Conservation (phyloP, 768 basidiomycete genomes). For the Phaeolepiota aurea region DNA sequence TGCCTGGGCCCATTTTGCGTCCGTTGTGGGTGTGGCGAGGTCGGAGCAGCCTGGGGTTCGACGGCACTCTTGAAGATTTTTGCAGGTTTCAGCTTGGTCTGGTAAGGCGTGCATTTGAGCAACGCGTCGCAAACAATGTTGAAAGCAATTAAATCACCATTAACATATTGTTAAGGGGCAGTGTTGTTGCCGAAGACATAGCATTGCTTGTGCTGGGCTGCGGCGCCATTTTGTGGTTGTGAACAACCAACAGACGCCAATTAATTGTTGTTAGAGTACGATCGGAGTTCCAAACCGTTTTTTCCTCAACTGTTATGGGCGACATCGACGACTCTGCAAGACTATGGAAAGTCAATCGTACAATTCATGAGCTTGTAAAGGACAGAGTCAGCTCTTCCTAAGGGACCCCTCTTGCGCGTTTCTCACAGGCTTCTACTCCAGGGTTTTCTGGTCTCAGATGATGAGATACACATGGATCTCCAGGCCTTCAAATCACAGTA, state of each 20-base stretch:
- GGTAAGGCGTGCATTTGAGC: conserved; percentile 3
- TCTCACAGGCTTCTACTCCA: conserved; percentile 25
- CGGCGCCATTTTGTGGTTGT: conserved; percentile 27
- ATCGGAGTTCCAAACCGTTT: conserved; percentile 54
- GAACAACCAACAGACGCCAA: neutral
- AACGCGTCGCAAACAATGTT: conserved; percentile 1
- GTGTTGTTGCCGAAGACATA: conserved; percentile 21
- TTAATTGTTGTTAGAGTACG: conserved; percentile 3
- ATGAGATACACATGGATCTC: conserved; percentile 88
- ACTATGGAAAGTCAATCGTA: conserved; percentile 94
- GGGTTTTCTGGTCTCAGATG: conserved; percentile 92
- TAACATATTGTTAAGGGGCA: conserved; percentile 36
- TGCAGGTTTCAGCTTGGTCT: conserved; percentile 79
- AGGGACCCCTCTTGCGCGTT: conserved; percentile 7
- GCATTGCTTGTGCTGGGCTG: conserved; percentile 30
- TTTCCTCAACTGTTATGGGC: conserved; percentile 37
- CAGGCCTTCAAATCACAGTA: conserved; percentile 67
- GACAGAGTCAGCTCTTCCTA: conserved; percentile 64
- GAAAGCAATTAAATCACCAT: conserved; percentile 33
- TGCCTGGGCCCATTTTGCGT: conserved; percentile 49
- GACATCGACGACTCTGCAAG: conserved; percentile 77
- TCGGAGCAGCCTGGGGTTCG: conserved; percentile 47
- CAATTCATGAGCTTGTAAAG: conserved; percentile 91
- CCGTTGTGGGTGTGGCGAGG: conserved; percentile 24
- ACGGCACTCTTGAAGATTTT: conserved; percentile 81